Percentiles rank a stretch among this genome's conserved stretches.
phyloP scores from a whole-genome alignment of 164 flowering plant genomes.

The Akebia trifoliata region DNA sequence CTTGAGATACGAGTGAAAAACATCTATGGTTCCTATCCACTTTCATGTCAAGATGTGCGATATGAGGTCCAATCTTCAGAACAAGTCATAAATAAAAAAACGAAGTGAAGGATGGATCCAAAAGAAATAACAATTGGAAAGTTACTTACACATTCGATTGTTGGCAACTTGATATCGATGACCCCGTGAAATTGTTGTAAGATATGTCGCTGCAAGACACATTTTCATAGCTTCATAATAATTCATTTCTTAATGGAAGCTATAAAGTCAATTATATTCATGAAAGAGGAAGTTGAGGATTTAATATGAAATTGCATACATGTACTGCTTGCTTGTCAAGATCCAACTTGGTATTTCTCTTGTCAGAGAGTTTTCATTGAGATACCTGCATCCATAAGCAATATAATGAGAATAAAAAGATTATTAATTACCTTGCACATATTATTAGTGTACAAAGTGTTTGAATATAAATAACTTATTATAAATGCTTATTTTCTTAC shows the following conservation, averaged over 20 bases:
- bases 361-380: conserved; percentile 51
- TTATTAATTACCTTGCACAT: too few relatives aligned
- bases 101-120: neutral
- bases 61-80: neutral
- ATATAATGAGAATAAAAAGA: too few relatives aligned
- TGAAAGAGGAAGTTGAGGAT: too few relatives aligned
- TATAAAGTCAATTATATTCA: too few relatives aligned
- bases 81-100: neutral
- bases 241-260: too few relatives aligned
- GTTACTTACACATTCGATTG: conserved; percentile 37
- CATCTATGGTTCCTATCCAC: too few relatives aligned
- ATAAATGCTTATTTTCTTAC: conserved; percentile 14
- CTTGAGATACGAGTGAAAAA: too few relatives aligned
- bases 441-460: neutral
- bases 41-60: too few relatives aligned
- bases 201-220: too few relatives aligned
- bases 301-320: conserved; percentile 39
- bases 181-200: too few relatives aligned
- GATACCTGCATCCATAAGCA: conserved; percentile 40
- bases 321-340: conserved; percentile 16
- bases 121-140: neutral
- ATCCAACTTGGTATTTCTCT: conserved; percentile 56
- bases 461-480: too few relatives aligned
- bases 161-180: conserved; percentile 53
- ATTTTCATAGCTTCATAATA: neutral